These are phyloP conservation scores for Ceriops decandra DNA, from an alignment of 345 rosid genomes.

Conservation along the genomic window DNA sequence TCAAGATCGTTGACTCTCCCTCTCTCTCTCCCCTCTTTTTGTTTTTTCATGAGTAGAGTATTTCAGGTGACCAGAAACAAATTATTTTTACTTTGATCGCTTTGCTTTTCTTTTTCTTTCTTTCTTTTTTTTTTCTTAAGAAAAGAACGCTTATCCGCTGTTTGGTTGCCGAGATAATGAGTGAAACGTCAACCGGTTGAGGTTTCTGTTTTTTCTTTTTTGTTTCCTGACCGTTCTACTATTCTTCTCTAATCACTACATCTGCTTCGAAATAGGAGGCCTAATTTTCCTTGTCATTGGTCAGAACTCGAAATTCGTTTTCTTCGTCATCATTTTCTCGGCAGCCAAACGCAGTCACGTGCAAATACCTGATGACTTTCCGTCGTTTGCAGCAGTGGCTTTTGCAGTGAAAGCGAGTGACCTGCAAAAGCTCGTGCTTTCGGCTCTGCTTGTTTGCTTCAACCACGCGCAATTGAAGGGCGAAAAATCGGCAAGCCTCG, in stretches of 20 bases:
- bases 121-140: background rate
- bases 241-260: too few species aligned
- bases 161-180: slow-evolving; percentile 13
- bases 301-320: too few species aligned
- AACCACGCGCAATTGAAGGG: background rate
- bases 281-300: too few species aligned
- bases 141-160: background rate
- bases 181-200: background rate
- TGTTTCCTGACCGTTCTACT: background rate
- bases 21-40: background rate
- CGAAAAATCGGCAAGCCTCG: background rate
- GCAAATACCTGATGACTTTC: background rate
- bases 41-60: too few species aligned
- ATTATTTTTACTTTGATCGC: background rate
- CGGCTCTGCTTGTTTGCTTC: background rate
- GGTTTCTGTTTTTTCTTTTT: background rate
- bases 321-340: background rate
- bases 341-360: background rate
- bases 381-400: background rate
- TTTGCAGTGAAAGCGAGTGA: slow-evolving; percentile 5
- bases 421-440: background rate
- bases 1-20: slow-evolving; percentile 23
- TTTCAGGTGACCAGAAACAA: background rate
- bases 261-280: too few species aligned
- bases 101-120: background rate